Conservation (phyloP, 2,329 filamentous ascomycete species). For the Colletotrichum simmondsii region DNA sequence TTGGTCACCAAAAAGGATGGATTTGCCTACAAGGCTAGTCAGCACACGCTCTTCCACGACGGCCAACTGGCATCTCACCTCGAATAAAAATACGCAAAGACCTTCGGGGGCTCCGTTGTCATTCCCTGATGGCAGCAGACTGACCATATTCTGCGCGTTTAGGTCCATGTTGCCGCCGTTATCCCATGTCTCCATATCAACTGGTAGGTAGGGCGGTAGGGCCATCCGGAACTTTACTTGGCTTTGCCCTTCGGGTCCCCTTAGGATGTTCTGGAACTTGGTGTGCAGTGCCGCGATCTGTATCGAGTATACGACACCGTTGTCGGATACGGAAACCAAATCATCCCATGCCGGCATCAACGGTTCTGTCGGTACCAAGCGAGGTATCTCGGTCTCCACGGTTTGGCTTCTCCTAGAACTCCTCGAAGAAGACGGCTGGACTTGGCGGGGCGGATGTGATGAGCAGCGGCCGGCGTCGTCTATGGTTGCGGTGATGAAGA, state of each 20-base stretch:
- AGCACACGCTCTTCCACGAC: not conserved
- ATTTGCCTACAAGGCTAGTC: slow-evolving; percentile 52
- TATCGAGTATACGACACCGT: slow-evolving; percentile 49
- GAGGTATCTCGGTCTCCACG: slow-evolving; percentile 39
- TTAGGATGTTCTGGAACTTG: slow-evolving; percentile 48
- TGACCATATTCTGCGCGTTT: slow-evolving; percentile 56
- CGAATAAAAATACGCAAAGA: slow-evolving; percentile 63
- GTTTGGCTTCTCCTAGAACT: slow-evolving; percentile 41
- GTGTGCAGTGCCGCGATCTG: slow-evolving; percentile 59
- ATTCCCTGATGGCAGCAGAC: slow-evolving; percentile 47
- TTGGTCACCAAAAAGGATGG: slow-evolving; percentile 47
- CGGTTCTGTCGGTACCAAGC: slow-evolving; percentile 51
- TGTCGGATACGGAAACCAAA: slow-evolving; percentile 51
- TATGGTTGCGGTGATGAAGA: slow-evolving; percentile 72
- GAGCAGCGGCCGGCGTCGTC: slow-evolving; percentile 66
- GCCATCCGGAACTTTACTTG: slow-evolving; percentile 47
- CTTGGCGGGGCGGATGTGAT: slow-evolving; percentile 63
- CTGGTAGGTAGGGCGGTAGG: slow-evolving; percentile 51
- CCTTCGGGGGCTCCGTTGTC: slow-evolving; percentile 47
- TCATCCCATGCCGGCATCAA: slow-evolving; percentile 63
- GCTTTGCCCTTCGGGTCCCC: slow-evolving; percentile 37
- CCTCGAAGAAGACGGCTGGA: slow-evolving; percentile 47
- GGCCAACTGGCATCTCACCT: slow-evolving; percentile 50
- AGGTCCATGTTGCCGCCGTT: slow-evolving; percentile 52
- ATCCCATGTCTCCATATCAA: slow-evolving; percentile 49